Evolutionary conservation across 805 yeast species (phyloP).

Genomic region (Zygosaccharomyces pseudorouxii): DNA sequence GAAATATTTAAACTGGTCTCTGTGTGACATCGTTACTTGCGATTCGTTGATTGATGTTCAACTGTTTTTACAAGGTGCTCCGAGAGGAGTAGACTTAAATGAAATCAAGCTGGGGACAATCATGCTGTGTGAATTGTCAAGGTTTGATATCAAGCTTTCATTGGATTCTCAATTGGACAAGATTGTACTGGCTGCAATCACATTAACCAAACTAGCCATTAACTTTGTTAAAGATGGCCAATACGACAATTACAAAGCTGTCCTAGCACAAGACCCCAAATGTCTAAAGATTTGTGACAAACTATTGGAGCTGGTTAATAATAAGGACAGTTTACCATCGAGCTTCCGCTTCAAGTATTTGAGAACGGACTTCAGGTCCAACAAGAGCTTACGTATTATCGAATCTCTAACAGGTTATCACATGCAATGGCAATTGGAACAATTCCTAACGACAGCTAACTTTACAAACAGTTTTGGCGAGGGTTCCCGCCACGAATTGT

Average conservation of each 20-base stretch:
- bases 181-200: slow-evolving; percentile 49
- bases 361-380: slow-evolving; percentile 7
- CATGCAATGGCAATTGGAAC: slow-evolving; percentile 21
- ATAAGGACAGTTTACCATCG: slow-evolving; percentile 25
- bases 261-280: slow-evolving; percentile 21
- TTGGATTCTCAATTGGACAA: slow-evolving; percentile 45
- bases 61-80: slow-evolving; percentile 29
- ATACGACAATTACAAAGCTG: slow-evolving; percentile 18
- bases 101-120: slow-evolving; percentile 53
- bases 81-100: slow-evolving; percentile 30
- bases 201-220: slow-evolving; percentile 43
- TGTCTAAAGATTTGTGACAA: slow-evolving; percentile 20
- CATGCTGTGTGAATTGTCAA: slow-evolving; percentile 61
- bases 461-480: slow-evolving; percentile 14
- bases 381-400: slow-evolving; percentile 13
- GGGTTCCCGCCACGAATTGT: slow-evolving; percentile 4
- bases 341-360: slow-evolving; percentile 32
- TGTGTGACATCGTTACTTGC: slow-evolving; percentile 52
- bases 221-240: slow-evolving; percentile 27
- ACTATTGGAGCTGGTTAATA: slow-evolving; percentile 22
- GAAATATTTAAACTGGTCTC: slow-evolving; percentile 59
- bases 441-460: slow-evolving; percentile 1
- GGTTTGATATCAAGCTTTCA: slow-evolving; percentile 55
- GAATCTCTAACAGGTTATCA: slow-evolving; percentile 19
- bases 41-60: slow-evolving; percentile 60